A percentile compares a stretch with the other conserved stretches of the same genome.
phyloP scores from a whole-genome alignment of 805 yeast genomes.

The Dipodascopsis tothii region DNA sequence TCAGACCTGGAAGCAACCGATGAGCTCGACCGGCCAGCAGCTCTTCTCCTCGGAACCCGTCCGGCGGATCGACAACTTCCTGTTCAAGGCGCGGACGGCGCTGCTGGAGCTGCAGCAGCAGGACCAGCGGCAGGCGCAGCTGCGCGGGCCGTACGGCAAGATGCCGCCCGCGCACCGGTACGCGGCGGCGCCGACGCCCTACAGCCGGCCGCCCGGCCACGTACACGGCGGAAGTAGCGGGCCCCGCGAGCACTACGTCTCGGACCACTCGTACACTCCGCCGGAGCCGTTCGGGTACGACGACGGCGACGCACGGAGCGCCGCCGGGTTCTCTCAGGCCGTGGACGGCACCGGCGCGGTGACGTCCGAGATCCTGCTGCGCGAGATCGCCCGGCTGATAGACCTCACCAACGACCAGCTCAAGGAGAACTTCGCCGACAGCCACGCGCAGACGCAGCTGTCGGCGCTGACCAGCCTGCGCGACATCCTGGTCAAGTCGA shows the following conservation, averaged over 20 bases:
- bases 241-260: not conserved
- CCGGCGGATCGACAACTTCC: slow-evolving; percentile 63
- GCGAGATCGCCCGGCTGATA: slow-evolving; percentile 12
- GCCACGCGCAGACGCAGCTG: slow-evolving; percentile 27
- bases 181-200: slow-evolving; percentile 17
- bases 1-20: slow-evolving; percentile 72
- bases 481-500: slow-evolving; percentile 15
- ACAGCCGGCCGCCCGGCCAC: not conserved
- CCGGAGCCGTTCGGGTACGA: not conserved
- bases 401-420: slow-evolving; percentile 9
- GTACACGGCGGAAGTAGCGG: too few species aligned
- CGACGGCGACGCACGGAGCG: not conserved
- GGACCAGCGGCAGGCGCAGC: slow-evolving; percentile 13
- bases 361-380: slow-evolving; percentile 6
- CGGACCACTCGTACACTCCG: slow-evolving; percentile 5
- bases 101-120: slow-evolving; percentile 17
- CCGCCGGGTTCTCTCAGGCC: not conserved
- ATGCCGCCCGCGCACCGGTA: slow-evolving; percentile 1
- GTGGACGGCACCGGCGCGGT: slow-evolving; percentile 1
- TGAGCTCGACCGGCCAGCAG: slow-evolving; percentile 53
- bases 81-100: slow-evolving; percentile 30
- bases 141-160: not conserved
- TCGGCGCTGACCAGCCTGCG: slow-evolving; percentile 21
- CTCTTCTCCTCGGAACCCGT: slow-evolving; percentile 67
- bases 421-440: slow-evolving; percentile 6